Base-by-base conservation (phyloP, 345 rosid genomes). In the Viola odorata region DNA sequence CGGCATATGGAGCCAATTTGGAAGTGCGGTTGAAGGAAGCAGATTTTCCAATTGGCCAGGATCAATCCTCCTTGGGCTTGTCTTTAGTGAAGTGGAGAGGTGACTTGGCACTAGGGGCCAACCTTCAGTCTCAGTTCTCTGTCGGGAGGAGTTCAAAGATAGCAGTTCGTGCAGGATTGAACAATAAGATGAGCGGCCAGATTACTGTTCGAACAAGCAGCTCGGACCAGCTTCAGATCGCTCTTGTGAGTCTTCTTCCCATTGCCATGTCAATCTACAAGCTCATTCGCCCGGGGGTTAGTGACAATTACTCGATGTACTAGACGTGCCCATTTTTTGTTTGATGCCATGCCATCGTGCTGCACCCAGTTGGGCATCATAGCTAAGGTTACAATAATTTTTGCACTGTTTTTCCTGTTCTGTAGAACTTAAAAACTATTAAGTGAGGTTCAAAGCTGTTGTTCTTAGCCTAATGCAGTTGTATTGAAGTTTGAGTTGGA, bases 81-180 rank as follows among this genome's bases (percentile, higher is more conserved):
- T 92, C 98, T 45, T 77, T 92, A 40, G 96, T 92, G 73, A 88
- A 90, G 73, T 92, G 98, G 96, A 80, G 84, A 65, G 94, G 96
- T 15, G 96, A 92, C 80, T 77, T 92, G 62, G 98, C 96, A 38
- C 68, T 92, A 23, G 96, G 94, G 55, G 96, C 97, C 50, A 85
- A 92, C 70, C 73, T 92, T 58, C 97, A 92, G 79, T 89, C 97
- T 32, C 97, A 89, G 65, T 47, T 92, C 40, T 87, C 96, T 1
- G 38, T 87, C 15, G 96, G 98, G 44, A 70, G 94, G 64, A 63
- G 77, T 60, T 87, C 94, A 4, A 87, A 92, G 82, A 50, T 92
- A 8, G 84, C 90, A 1, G 66, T 89, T 59, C 98, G 96, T 58
- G 98, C 94, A 8, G 97, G 98, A 58, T 72, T 92, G 67, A 92